A percentile compares a stretch with the other conserved stretches of the same genome.
phyloP scores from a whole-genome alignment of 257 asterid species.

The Nyctanthes arbortristis region DNA sequence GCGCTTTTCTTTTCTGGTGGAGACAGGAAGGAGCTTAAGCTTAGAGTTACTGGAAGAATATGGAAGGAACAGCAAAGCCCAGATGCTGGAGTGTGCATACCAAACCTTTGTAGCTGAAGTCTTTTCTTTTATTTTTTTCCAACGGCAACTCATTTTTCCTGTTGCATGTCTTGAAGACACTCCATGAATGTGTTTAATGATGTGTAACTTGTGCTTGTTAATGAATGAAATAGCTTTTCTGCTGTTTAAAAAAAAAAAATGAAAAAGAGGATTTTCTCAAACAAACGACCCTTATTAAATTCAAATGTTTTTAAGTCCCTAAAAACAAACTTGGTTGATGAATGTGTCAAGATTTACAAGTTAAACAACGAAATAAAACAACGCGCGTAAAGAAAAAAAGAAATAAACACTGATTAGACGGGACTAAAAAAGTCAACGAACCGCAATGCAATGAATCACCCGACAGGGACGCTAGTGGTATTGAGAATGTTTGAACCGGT shows the following conservation, averaged over 20 bases:
- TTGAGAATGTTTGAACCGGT: constrained; percentile 27
- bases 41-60: constrained; percentile 76
- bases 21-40: constrained; percentile 84
- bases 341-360: no score
- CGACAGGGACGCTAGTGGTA: no score
- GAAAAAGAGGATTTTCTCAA: no score
- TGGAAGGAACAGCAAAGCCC: constrained; percentile 82
- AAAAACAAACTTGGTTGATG: no score
- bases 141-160: constrained; percentile 9
- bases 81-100: constrained; percentile 67
- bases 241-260: no score
- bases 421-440: constrained; percentile 23
- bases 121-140: not conserved
- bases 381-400: not conserved
- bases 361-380: no score
- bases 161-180: constrained; percentile 21
- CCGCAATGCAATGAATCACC: no score
- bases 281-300: no score
- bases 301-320: no score
- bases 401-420: not conserved
- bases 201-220: constrained; percentile 14
- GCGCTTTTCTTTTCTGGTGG: constrained; percentile 84
- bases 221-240: constrained; percentile 20
- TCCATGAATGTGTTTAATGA: not conserved
- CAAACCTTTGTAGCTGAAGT: constrained; percentile 62